A percentile compares a stretch with the other conserved stretches of the same genome.
These are phyloP conservation scores for Circinella umbellata DNA, from an alignment of 371 early-diverging fungal species.

Conservation along the genomic window DNA sequence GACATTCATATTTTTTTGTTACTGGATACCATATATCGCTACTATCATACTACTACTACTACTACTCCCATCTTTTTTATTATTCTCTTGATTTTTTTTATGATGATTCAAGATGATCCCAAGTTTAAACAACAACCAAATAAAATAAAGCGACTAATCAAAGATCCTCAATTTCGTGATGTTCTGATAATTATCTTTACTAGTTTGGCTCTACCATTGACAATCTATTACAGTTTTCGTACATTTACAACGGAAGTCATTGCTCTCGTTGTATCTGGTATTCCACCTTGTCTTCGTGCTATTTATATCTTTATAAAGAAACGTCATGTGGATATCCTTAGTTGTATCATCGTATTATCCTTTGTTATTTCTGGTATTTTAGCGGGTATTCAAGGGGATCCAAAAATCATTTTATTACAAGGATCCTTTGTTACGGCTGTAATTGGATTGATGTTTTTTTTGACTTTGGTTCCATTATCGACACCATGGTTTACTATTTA, in stretches of 20 bases:
- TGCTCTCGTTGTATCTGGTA: constrained; percentile 55
- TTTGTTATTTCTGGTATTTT: constrained; percentile 49
- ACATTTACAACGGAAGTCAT: constrained; percentile 30
- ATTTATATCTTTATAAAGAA: constrained; percentile 27
- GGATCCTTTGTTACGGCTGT: constrained; percentile 46
- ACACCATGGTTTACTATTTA: constrained; percentile 33
- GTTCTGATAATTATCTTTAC: constrained; percentile 17
- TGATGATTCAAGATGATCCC: no score
- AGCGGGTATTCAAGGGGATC: constrained; percentile 41
- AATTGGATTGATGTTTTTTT: constrained; percentile 42
- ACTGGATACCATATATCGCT: no score
- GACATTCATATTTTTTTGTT: no score
- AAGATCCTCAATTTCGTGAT: background rate
- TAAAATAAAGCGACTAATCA: background rate
- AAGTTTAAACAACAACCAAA: background rate
- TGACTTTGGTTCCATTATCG: constrained; percentile 46
- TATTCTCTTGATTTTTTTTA: no score
- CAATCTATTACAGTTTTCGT: constrained; percentile 41
- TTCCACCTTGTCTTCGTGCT: constrained; percentile 47
- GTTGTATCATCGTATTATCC: constrained; percentile 43
- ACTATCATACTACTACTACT: no score
- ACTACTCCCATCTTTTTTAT: no score
- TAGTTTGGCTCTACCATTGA: constrained; percentile 42
- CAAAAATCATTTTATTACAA: constrained; percentile 42
- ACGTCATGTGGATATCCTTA: constrained; percentile 44